Base-by-base conservation (phyloP, 2,329 filamentous ascomycete species). In the Capronia coronata region DNA sequence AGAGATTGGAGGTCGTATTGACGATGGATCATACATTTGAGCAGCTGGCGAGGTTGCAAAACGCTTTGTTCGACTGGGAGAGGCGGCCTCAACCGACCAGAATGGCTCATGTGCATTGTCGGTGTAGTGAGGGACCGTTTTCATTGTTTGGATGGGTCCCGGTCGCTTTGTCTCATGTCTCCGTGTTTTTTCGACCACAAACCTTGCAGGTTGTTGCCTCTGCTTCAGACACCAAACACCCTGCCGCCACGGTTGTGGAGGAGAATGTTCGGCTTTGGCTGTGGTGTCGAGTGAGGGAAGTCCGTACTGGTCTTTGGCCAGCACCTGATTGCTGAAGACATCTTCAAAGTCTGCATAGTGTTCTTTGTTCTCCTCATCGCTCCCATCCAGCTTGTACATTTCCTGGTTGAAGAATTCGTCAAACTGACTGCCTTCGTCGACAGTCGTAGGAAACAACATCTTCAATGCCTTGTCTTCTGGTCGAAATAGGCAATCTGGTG, bases 321-420 rank as follows among this genome's bases (percentile, higher is more conserved):
- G 68, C 59, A 68, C 63, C 49, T 75, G 70, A 54, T 74, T 60
- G 57, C 72, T 64, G 71, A 78, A 75, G 64, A 77, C 67, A 62
- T 76, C 71, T 57, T 73, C 69, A 57, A 75, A 66, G 54, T 76
- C 71, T 60, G 74, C 66, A 48, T 71, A 69, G 60, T 70, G 70
- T 59, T 52, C 44, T 42, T 70, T 67, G 54, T 70, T 68, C 57
- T 75, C 72, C 65, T 72, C 72, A 56, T 71, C 65, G 53, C 67
- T 67, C 54, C 72, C 69, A 59, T 69, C 70, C 54, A 69, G 65
- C 47, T 71, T 71, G 58, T 75, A 71, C 48, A 75, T 69, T 52
- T 80, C 78, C 65, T 76, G 74, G 58, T 79, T 74, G 64, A 82
- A 72, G 63, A 79, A 82, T 64, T 81, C 75, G 61, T 80, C 77